A percentile compares a stretch with the other conserved stretches of the same genome.
Conservation (phyloP, 2,329 filamentous ascomycete genomes). For the Penicillium sp. region DNA sequence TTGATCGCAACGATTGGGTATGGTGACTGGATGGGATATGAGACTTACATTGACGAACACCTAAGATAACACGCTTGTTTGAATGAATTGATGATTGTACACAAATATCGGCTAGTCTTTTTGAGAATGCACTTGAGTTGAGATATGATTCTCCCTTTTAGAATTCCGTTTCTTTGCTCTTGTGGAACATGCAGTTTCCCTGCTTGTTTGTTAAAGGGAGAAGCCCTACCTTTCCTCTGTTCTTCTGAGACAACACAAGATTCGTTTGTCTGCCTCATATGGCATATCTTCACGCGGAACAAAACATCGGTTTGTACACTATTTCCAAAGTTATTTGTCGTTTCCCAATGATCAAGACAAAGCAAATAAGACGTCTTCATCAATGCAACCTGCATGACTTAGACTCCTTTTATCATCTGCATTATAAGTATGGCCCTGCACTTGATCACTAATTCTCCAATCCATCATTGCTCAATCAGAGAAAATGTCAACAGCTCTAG, state of each 20-base stretch:
- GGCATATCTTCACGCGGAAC: background rate
- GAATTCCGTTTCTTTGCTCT: background rate
- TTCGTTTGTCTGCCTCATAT: background rate
- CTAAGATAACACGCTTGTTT: constrained; percentile 14
- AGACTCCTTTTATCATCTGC: background rate
- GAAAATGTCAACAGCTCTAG: background rate
- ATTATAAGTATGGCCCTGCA: background rate
- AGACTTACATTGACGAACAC: constrained; percentile 15
- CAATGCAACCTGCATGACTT: background rate
- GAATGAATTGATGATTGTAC: constrained; percentile 24
- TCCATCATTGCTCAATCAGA: background rate
- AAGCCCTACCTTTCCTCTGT: background rate
- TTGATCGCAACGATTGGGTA: constrained; percentile 2
- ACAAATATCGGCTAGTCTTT: background rate
- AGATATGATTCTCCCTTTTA: background rate
- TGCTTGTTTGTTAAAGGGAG: background rate
- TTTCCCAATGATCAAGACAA: background rate
- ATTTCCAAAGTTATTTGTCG: background rate
- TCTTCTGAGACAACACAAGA: background rate
- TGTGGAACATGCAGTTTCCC: background rate
- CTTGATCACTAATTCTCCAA: background rate
- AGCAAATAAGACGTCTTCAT: background rate
- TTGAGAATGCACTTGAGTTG: background rate
- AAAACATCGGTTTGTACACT: background rate
- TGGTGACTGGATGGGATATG: constrained; percentile 7